Evolutionary conservation across 768 basidiomycete species (phyloP), one percentile per base, ranked within the genome.

Genomic region (Cystofilobasidium ferigula): DNA sequence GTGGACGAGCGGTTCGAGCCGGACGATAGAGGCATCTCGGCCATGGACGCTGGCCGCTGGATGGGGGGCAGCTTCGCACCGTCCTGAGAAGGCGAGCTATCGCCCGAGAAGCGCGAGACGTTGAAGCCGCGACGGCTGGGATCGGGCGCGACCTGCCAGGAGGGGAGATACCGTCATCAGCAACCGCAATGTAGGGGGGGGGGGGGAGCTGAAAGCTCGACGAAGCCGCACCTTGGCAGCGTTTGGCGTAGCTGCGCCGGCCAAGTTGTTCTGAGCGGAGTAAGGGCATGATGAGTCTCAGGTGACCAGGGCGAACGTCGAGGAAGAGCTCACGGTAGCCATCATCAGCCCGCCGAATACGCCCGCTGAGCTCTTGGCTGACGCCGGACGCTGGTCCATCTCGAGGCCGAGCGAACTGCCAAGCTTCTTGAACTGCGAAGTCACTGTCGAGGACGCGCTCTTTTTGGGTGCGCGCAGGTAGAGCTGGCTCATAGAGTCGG

Each of bases 331-430:
- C 40, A 67, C 65, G 0, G 86, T 84, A 64, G 84, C 83, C 9
- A 85, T 82, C 26, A 91, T 83, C 40, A 90, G 80, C 5, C 86
- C 81, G 0, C 85, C 87, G 66, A 86, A 80, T 1, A 85, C 85
- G 7, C 85, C 85, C 0, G 79, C 85, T 26, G 79, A 79, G 69
- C 77, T 83, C 66, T 80, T 77, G 18, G 81, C 79, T 54, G 79
- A 76, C 28, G 76, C 72, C 0, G 77, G 78, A 6, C 78, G 57
- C 3, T 72, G 54, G 4, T 70, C 57, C 22, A 71, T 56, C 38
- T 75, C 73, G 28, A 72, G 40, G 3, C 72, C 70, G 16, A 72
- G 60, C 16, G 58, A 51, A 30, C 70, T 71, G 1, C 71, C 59
- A 8, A 71, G 30, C 22, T 68, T 64, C 45, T 69, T 67, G 16